Evolutionary conservation across 2,329 filamentous ascomycete genomes (phyloP).

Genomic region (Metarhizium guizhouense): DNA sequence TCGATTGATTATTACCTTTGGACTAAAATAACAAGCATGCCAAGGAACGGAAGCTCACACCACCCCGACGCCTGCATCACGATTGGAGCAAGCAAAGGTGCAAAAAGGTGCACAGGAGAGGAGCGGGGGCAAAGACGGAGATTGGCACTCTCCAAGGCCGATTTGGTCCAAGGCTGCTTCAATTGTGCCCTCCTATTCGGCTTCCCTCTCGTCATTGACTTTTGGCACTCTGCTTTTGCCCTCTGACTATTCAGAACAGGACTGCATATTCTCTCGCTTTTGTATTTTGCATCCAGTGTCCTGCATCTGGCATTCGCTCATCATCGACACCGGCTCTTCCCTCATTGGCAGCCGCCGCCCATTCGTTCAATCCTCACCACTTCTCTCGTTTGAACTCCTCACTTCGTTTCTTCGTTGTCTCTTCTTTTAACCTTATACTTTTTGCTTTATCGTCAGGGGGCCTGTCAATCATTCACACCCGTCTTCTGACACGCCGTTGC

Average conservation of each 20-base stretch:
- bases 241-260: neutral
- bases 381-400: neutral
- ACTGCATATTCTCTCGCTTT: neutral
- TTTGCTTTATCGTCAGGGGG: neutral
- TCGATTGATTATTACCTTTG: neutral
- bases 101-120: neutral
- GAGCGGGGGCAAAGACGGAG: neutral
- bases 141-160: too few species aligned
- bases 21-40: neutral
- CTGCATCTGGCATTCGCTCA: neutral
- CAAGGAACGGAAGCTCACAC: neutral
- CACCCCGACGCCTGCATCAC: neutral
- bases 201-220: too few species aligned
- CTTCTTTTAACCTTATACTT: neutral
- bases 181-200: too few species aligned
- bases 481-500: neutral
- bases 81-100: neutral
- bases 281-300: constrained; percentile 2
- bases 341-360: neutral
- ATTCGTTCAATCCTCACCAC: constrained; percentile 1
- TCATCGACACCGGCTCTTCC: neutral
- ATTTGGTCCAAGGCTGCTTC: too few species aligned
- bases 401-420: neutral
- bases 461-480: neutral
- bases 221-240: too few species aligned